Base-by-base conservation (phyloP, 306 rosid species). In the Rubus idaeus region DNA sequence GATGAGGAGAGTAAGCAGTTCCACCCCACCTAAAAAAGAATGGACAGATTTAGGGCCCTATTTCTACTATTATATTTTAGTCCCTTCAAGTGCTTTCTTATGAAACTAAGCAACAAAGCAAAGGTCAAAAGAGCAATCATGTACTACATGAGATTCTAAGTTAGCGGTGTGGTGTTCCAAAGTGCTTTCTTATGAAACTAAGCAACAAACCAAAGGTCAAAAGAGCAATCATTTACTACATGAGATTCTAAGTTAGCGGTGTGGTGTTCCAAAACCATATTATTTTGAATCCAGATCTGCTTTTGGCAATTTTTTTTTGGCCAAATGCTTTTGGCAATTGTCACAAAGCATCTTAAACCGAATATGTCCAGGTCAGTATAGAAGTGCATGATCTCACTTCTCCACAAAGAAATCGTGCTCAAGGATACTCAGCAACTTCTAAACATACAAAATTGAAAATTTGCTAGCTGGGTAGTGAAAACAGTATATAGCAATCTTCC, bases 191-290 rank as follows among this genome's bases (percentile, higher is more conserved):
- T 65, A 49, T 39, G 40, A 56, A 60, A 70, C 78, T 47, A 64
- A 30, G 76, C 77, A 78, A 80, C 77, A 74, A 82, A 80, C 75
- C 35, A 30, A 30, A 53, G 52, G 84, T 82, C 82, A 61, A 81
- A 80, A 75, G 71, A 71, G 39, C 44, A 70, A 76, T 62, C 66
- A 80, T 84, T 57, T 26, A 21, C 30, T 13, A 70, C 35, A 80
- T 63, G 79, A 78, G 81, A 85, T 82, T 84, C 78, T 61, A 61
- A 79, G 61, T 64, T 63, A 70, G 67, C 47, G 68, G 73, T 42
- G 74, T 82, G 26, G 51, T 47, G 82, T 51, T 73, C 71, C 66
- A 75, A 79, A 75, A 65, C 55, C 81, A 76, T 5, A 57, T 30
- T 57, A 79, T 18, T 41, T 49, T 56, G 30, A 57, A 74, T 80